These are phyloP conservation scores for Hypoxylon rubiginosum DNA, from an alignment of 2,329 filamentous ascomycete species.

Conservation along the genomic window DNA sequence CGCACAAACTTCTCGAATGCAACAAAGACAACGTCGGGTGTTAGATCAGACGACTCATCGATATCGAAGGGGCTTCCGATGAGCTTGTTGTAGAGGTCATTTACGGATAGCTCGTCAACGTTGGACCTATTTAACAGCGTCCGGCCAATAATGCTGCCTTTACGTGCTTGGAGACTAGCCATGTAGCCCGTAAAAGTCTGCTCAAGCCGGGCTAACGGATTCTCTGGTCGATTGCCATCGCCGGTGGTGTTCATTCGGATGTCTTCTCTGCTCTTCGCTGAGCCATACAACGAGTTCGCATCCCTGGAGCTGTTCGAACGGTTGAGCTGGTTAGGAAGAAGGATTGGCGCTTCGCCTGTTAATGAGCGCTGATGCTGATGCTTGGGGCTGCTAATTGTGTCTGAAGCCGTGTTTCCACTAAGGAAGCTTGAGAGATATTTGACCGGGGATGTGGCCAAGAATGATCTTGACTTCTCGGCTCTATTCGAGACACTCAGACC, in stretches of 20 bases:
- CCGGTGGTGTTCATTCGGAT: slow-evolving; percentile 60
- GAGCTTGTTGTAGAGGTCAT: slow-evolving; percentile 90
- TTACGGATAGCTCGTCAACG: slow-evolving; percentile 84
- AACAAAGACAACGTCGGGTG: slow-evolving; percentile 87
- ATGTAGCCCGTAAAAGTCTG: slow-evolving; percentile 88
- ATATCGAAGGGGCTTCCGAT: slow-evolving; percentile 86
- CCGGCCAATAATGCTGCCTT: slow-evolving; percentile 87
- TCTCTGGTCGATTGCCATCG: slow-evolving; percentile 68
- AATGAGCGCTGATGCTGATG: slow-evolving; percentile 56
- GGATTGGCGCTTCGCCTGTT: slow-evolving; percentile 50
- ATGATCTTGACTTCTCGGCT: slow-evolving; percentile 74
- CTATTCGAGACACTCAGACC: slow-evolving; percentile 74
- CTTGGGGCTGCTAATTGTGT: slow-evolving; percentile 56
- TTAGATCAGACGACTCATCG: slow-evolving; percentile 79
- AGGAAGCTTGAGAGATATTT: slow-evolving; percentile 91
- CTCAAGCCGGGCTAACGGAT: slow-evolving; percentile 80
- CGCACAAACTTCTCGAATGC: slow-evolving; percentile 94
- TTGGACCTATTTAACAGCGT: slow-evolving; percentile 76
- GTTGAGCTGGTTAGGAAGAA: slow-evolving; percentile 59
- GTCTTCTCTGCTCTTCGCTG: slow-evolving; percentile 63
- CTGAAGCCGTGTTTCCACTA: slow-evolving; percentile 67
- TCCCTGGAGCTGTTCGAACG: slow-evolving; percentile 63
- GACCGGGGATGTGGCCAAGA: slow-evolving; percentile 86
- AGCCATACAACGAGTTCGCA: slow-evolving; percentile 65
- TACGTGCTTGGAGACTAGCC: slow-evolving; percentile 84